Conservation (phyloP, 2,329 filamentous ascomycete species). For the Dryadomyces quercus-mongolicae region DNA sequence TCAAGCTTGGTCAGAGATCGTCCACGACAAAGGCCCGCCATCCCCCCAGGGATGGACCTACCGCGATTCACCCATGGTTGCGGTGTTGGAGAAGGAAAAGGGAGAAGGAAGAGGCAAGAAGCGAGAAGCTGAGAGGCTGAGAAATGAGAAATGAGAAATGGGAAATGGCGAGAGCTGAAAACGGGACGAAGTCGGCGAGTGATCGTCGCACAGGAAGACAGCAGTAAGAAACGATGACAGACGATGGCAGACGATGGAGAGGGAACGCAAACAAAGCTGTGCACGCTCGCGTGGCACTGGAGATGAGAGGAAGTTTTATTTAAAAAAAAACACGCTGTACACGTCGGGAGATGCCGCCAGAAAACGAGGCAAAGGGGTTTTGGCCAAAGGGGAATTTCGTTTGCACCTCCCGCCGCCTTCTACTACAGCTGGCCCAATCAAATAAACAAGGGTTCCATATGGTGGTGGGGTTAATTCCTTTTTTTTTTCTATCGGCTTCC, state of each 20-base stretch:
- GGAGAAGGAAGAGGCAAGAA: too few relatives aligned
- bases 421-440: not conserved
- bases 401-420: not conserved
- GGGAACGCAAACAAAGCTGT: not conserved
- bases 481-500: not conserved
- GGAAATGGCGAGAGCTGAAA: not conserved
- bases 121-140: too few relatives aligned
- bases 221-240: not conserved
- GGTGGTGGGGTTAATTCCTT: not conserved
- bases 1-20: not conserved
- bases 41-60: constrained; percentile 1
- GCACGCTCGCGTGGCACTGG: too few relatives aligned
- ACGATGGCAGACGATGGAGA: not conserved
- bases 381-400: not conserved
- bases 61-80: constrained; percentile 13
- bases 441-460: not conserved
- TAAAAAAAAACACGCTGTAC: too few relatives aligned
- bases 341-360: too few relatives aligned
- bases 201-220: too few relatives aligned
- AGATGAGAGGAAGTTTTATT: too few relatives aligned
- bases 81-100: not conserved
- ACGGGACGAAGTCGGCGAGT: not conserved
- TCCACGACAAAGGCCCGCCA: not conserved
- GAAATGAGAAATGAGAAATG: too few relatives aligned
- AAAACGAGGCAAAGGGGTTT: too few relatives aligned